These are phyloP conservation scores for Cyanidiococcus yangmingshanensis DNA, from an alignment of 23 red algal species.

Conservation along the genomic window DNA sequence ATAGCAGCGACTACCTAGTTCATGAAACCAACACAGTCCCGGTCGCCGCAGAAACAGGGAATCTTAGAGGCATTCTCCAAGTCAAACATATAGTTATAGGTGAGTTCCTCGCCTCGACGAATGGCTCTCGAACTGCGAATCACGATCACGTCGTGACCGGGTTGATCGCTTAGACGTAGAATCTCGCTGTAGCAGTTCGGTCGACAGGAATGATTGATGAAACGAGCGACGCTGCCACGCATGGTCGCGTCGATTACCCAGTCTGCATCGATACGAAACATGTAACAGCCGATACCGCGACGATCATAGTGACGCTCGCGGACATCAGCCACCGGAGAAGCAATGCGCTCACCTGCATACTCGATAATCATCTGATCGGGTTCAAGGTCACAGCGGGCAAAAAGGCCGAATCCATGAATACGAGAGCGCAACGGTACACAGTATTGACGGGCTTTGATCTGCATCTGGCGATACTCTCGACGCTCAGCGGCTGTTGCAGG, in stretches of 20 bases:
- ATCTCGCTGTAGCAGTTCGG: constrained; percentile 71
- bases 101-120: constrained; percentile 60
- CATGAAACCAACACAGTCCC: not conserved
- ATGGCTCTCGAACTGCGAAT: constrained; percentile 53
- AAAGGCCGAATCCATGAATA: constrained; percentile 75
- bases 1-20: too few species aligned
- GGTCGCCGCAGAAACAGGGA: not conserved
- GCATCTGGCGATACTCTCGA: not conserved
- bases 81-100: constrained; percentile 87
- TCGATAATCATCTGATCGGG: constrained; percentile 77
- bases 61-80: constrained; percentile 22
- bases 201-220: constrained; percentile 86
- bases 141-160: constrained; percentile 37
- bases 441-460: not conserved
- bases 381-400: constrained; percentile 35
- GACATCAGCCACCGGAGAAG: constrained; percentile 44
- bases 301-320: constrained; percentile 55
- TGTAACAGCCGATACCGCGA: constrained; percentile 69
- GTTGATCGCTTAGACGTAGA: constrained; percentile 28
- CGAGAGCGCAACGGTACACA: constrained; percentile 30
- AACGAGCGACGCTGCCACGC: constrained; percentile 69
- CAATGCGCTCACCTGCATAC: constrained; percentile 78
- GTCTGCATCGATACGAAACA: constrained; percentile 72
- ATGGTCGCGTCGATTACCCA: constrained; percentile 70
- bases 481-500: not conserved